Conservation (phyloP, 2,329 filamentous ascomycete species). For the Colletotrichum godetiae region DNA sequence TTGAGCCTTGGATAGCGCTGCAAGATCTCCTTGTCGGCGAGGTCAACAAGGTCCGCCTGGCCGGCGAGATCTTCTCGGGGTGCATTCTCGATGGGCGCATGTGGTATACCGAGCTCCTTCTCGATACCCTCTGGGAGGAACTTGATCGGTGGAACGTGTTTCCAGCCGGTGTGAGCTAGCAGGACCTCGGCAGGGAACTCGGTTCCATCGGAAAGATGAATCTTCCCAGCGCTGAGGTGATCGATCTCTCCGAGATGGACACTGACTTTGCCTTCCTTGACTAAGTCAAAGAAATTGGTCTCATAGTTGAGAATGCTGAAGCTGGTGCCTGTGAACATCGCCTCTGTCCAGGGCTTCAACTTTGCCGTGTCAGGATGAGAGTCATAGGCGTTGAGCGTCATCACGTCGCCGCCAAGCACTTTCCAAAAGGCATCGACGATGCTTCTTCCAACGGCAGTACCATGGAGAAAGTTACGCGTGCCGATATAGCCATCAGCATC, state of each 20-base stretch:
- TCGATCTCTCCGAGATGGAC: constrained; percentile 65
- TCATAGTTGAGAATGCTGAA: constrained; percentile 72
- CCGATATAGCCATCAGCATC: constrained; percentile 68
- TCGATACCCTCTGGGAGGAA: constrained; percentile 63
- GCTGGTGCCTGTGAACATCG: constrained; percentile 64
- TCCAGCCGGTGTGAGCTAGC: constrained; percentile 70
- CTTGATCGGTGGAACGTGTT: constrained; percentile 60
- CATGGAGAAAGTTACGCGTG: constrained; percentile 66
- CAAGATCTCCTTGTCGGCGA: constrained; percentile 65
- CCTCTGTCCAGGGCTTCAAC: constrained; percentile 64
- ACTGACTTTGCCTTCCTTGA: constrained; percentile 61
- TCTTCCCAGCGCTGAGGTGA: constrained; percentile 54
- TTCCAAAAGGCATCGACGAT: constrained; percentile 69
- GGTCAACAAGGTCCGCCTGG: constrained; percentile 48
- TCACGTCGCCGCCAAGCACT: constrained; percentile 65
- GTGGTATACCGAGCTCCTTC: constrained; percentile 60
- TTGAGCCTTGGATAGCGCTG: constrained; percentile 62
- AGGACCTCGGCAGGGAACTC: constrained; percentile 61
- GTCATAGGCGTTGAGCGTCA: constrained; percentile 64
- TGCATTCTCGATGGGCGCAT: constrained; percentile 37
- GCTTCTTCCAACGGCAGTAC: constrained; percentile 64
- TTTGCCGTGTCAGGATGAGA: constrained; percentile 62
- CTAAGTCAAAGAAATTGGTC: constrained; percentile 66
- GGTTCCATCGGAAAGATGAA: constrained; percentile 63
- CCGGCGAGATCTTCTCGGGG: constrained; percentile 46